Evolutionary conservation across 139 green algal species (phyloP).

Genomic region (Closterium sp.): DNA sequence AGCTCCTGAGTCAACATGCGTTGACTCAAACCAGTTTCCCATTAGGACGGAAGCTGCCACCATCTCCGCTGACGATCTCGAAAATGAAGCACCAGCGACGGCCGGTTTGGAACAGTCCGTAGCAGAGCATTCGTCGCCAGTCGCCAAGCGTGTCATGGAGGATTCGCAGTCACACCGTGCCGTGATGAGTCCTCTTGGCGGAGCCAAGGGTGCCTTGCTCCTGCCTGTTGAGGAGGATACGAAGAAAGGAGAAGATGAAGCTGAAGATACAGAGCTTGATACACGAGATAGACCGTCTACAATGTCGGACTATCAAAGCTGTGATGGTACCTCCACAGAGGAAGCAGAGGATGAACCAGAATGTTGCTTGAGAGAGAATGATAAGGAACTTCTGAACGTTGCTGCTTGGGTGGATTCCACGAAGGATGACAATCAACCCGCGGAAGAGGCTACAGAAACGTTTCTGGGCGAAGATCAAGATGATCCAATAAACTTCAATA

Average conservation of each 20-base stretch:
- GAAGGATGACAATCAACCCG: neutral
- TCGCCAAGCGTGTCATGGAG: neutral
- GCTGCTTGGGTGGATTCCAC: neutral
- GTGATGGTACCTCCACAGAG: neutral
- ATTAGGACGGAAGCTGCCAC: neutral
- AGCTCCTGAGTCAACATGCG: neutral
- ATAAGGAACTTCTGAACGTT: neutral
- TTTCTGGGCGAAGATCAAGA: neutral
- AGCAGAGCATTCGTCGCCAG: neutral
- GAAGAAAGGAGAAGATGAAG: neutral
- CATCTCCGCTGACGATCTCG: neutral
- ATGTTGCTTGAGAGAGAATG: neutral
- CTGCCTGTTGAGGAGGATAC: neutral
- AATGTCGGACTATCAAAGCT: neutral
- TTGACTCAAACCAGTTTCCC: neutral
- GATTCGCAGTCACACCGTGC: neutral
- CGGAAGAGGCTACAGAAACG: neutral
- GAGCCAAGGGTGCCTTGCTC: neutral
- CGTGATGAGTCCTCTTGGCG: neutral
- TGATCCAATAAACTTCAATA: neutral
- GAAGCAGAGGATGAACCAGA: neutral
- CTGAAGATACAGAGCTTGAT: neutral
- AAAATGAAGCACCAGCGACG: neutral
- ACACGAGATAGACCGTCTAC: neutral
- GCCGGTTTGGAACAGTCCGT: neutral